Conservation (phyloP, 306 rosid species). For the Acmispon strigosus region DNA sequence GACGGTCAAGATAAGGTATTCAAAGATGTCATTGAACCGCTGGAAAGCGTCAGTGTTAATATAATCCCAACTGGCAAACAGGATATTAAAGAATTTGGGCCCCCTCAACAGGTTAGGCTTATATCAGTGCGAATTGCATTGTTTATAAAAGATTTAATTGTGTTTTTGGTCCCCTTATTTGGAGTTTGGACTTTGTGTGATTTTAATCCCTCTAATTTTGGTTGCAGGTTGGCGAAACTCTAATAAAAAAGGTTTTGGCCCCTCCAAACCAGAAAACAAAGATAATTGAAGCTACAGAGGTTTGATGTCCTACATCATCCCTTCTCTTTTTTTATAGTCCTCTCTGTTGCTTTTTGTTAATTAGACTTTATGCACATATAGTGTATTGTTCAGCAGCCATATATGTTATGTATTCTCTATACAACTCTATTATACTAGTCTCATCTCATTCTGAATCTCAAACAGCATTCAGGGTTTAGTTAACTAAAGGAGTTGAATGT, state of each 20-base stretch:
- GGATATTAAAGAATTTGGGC: conserved; percentile 79
- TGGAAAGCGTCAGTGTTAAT: conserved; percentile 82
- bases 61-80: conserved; percentile 61
- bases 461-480: not conserved
- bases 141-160: not conserved
- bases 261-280: conserved; percentile 91
- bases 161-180: too few relatives aligned
- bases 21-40: conserved; percentile 91
- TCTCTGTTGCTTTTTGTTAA: too few relatives aligned
- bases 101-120: conserved; percentile 62
- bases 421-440: not conserved
- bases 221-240: conserved; percentile 74
- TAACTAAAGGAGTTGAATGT: not conserved
- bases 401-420: not conserved
- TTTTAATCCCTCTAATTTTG: not conserved
- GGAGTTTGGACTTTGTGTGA: too few relatives aligned
- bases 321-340: not conserved
- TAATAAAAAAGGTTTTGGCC: conserved; percentile 73
- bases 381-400: not conserved
- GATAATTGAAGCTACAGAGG: conserved; percentile 79
- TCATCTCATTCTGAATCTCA: not conserved
- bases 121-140: not conserved
- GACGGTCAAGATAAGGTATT: conserved; percentile 97
- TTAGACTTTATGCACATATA: not conserved
- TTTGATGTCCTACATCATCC: conserved; percentile 22